These are phyloP conservation scores for Colletotrichum acutatum DNA, from an alignment of 2,329 filamentous ascomycete genomes.

Conservation along the genomic window DNA sequence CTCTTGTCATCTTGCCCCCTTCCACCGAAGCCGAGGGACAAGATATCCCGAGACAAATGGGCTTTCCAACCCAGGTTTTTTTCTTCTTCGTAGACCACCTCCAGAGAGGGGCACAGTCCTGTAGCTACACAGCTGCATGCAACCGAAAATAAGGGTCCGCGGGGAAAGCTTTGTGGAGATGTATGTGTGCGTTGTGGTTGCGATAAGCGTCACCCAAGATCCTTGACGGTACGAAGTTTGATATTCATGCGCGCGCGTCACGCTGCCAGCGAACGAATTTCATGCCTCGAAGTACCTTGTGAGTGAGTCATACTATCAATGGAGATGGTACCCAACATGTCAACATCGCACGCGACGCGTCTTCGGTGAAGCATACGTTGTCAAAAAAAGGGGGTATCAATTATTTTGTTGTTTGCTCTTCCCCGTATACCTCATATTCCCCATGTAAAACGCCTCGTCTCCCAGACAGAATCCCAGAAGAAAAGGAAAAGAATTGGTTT, in stretches of 20 bases:
- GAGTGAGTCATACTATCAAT: no score
- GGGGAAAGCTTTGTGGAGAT: background rate
- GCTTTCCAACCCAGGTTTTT: background rate
- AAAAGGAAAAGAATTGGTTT: background rate
- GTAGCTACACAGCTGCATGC: background rate
- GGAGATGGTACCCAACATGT: no score
- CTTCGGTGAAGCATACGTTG: background rate
- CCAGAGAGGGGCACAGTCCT: background rate
- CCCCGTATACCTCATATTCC: background rate
- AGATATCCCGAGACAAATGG: background rate
- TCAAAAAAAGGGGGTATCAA: conserved; percentile 29
- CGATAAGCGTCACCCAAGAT: background rate
- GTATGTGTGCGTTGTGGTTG: background rate
- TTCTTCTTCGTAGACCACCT: background rate
- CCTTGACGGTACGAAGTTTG: background rate
- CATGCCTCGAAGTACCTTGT: background rate
- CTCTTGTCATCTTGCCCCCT: background rate
- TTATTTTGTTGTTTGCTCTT: conserved; percentile 23
- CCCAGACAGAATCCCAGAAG: background rate
- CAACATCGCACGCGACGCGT: background rate
- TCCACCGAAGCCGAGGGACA: background rate
- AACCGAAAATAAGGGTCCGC: background rate
- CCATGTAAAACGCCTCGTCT: conserved; percentile 21
- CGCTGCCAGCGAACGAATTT: background rate
- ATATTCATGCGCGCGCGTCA: background rate